Conservation (phyloP, 164 flowering plant species). For the Berberis vulgaris region DNA sequence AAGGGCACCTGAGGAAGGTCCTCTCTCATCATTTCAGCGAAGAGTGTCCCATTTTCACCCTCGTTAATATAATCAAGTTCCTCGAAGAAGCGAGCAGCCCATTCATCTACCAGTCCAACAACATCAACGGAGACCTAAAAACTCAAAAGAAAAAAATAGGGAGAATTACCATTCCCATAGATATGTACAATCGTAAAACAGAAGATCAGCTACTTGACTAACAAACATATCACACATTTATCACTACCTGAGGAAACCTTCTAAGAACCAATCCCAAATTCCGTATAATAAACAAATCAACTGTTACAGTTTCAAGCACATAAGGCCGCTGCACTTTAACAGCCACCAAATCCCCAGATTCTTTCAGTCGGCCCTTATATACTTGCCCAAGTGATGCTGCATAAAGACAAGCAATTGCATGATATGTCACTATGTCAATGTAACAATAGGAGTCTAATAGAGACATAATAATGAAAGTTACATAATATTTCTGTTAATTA, state of each 20-base stretch:
- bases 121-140: slow-evolving; percentile 81
- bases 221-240: neutral
- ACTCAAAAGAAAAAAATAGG: neutral
- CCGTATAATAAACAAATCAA: slow-evolving; percentile 79
- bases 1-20: slow-evolving; percentile 87
- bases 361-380: slow-evolving; percentile 89
- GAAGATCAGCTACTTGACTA: too few relatives aligned
- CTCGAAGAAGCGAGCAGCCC: slow-evolving; percentile 99
- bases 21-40: slow-evolving; percentile 95
- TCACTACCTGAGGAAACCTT: slow-evolving; percentile 78
- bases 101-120: slow-evolving; percentile 97
- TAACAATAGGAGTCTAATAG: too few relatives aligned
- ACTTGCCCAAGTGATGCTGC: slow-evolving; percentile 99
- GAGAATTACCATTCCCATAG: neutral
- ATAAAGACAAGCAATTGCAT: neutral
- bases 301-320: slow-evolving; percentile 95
- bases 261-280: slow-evolving; percentile 82
- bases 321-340: slow-evolving; percentile 97
- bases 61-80: slow-evolving; percentile 96
- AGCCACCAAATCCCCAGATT: slow-evolving; percentile 95
- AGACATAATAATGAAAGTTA: too few relatives aligned
- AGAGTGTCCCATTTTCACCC: slow-evolving; percentile 82
- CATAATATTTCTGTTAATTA: too few relatives aligned
- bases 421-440: too few relatives aligned
- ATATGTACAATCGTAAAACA: too few relatives aligned